Conservation (phyloP, 2,329 filamentous ascomycete genomes). For the Ophiostoma quercus region DNA sequence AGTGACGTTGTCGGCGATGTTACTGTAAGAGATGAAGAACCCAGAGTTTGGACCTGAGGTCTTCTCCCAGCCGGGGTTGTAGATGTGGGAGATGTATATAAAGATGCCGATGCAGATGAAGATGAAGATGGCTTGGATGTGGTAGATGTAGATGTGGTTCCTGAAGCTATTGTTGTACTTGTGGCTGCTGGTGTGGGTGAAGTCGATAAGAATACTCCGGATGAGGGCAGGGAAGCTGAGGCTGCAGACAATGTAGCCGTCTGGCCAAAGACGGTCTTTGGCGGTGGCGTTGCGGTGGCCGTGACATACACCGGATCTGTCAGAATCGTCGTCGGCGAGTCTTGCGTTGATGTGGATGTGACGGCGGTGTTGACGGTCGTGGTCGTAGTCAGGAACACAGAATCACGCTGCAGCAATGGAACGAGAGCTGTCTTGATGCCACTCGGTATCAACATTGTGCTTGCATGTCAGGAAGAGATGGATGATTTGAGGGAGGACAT, state of each 20-base stretch:
- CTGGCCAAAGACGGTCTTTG: background rate
- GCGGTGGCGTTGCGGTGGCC: background rate
- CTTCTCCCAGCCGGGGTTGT: background rate
- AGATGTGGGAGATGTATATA: too few relatives aligned
- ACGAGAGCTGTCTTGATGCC: background rate
- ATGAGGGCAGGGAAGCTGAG: background rate
- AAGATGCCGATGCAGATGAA: background rate
- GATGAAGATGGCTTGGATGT: background rate
- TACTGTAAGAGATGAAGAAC: too few relatives aligned
- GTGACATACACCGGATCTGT: background rate
- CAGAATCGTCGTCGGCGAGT: background rate
- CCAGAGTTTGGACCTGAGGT: too few relatives aligned
- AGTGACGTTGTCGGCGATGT: too few relatives aligned
- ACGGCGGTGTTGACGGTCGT: background rate
- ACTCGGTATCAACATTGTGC: constrained; percentile 3
- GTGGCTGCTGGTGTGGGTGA: background rate
- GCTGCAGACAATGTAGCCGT: background rate
- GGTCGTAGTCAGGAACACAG: background rate
- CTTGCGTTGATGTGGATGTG: background rate
- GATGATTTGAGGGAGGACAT: background rate
- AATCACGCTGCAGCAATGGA: background rate
- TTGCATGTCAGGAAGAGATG: background rate
- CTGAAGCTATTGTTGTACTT: background rate
- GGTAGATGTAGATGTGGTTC: background rate
- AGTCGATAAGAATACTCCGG: background rate